Base-by-base conservation (phyloP, 2,329 filamentous ascomycete species). In the Xylaria sp. region DNA sequence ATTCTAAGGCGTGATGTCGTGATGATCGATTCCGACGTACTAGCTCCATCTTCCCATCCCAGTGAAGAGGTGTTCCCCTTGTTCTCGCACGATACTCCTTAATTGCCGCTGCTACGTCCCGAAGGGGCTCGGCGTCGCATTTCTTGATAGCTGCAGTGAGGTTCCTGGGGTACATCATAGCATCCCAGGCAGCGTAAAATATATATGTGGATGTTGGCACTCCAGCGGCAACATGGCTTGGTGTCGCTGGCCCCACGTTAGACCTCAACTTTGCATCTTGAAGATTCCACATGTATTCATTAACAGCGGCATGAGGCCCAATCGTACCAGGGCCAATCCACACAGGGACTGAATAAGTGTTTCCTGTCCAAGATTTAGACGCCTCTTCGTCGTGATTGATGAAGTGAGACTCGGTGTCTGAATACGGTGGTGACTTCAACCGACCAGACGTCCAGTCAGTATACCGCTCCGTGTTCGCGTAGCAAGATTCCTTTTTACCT, bases 141-240 rank as follows among this genome's bases (percentile, higher is more conserved):
- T 54, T 70, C 44, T 64, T 66, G n/a, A 65, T 62, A 10, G 66
- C 69, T n/a, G 66, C 55, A 27, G 66, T 63, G 27, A 75, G 68
- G 18, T 63, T 68, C 23, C 63, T 72, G 1, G 83, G 82, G 69
- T 82, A 77, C 2, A 86, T 68, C 61, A 86, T 84, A 5, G 80
- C 81, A 66, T 83, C 81, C 87, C 87, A 89, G 0, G 87, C 86
- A 1, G 80, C 81, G 32, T 83, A 79, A 71, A 84, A 88, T 47
- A 89, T 75, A 63, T 81, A 82, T 0, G 80, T 78, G 0, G 80
- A 78, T 0, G 75, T 57, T 4, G 86, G 86, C 4, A 84, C 85
- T 1, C 87, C 87, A 0, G 85, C 84, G 2, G 74, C 77, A 18
- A 86, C 77, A 63, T 89, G 87, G 23, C 79, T 78, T 13, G 86